phyloP scores from a whole-genome alignment of 345 rosid species.

The Ricinus communis region DNA sequence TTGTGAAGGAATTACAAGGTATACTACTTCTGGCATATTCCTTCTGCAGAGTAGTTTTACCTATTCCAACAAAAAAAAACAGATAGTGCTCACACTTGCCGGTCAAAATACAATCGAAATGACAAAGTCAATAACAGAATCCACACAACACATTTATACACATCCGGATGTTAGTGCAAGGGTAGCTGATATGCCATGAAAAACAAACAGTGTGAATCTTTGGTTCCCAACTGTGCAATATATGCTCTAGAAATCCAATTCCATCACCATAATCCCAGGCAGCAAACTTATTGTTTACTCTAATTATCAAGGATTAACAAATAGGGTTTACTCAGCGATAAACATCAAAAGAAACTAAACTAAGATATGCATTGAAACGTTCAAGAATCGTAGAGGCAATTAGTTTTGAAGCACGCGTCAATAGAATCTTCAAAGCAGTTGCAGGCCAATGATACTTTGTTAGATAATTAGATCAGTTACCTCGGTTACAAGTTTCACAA shows the following conservation, averaged over 20 bases:
- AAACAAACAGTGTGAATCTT: too few relatives aligned
- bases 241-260: neutral
- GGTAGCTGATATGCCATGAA: too few relatives aligned
- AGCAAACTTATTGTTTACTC: neutral
- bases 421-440: neutral
- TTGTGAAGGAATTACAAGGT: neutral
- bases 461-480: neutral
- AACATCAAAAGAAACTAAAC: neutral
- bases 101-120: too few relatives aligned
- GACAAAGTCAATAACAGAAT: too few relatives aligned
- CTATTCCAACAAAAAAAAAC: too few relatives aligned
- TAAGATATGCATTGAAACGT: neutral
- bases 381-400: too few relatives aligned
- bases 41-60: too few relatives aligned
- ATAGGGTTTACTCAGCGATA: neutral
- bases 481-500: neutral
- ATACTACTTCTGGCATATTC: neutral
- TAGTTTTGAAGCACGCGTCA: neutral
- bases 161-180: too few relatives aligned
- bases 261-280: neutral
- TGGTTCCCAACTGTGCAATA: neutral
- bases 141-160: too few relatives aligned
- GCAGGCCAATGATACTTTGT: neutral
- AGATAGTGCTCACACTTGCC: too few relatives aligned
- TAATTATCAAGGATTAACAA: neutral